Conservation (phyloP, 768 basidiomycete species). For the Mycena olivaceomarginata region DNA sequence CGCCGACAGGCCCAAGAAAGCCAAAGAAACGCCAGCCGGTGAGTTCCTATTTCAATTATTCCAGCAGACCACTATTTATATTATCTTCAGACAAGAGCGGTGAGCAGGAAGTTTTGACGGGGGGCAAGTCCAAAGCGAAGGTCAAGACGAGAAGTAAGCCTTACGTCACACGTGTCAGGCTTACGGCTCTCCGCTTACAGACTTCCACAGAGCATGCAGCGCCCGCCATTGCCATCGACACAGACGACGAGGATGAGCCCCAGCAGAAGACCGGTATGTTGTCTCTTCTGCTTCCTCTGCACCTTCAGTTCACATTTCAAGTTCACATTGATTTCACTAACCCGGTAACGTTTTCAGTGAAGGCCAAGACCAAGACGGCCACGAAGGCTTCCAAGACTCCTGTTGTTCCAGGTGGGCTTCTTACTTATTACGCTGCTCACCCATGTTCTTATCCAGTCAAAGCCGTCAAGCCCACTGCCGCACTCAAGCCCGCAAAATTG, state of each 20-base stretch:
- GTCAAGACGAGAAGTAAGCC: too few species aligned
- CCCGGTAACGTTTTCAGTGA: background rate
- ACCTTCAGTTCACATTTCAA: background rate
- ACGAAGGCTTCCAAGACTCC: background rate
- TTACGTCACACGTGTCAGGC: too few species aligned
- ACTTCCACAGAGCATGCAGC: too few species aligned
- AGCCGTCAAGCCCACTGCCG: background rate
- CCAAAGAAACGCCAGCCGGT: background rate
- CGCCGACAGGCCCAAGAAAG: constrained; percentile 1
- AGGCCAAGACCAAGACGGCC: background rate
- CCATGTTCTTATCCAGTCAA: too few species aligned
- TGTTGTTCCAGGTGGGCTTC: background rate
- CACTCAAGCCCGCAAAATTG: background rate
- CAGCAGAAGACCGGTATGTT: background rate
- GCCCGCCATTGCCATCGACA: too few species aligned
- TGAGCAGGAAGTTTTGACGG: background rate
- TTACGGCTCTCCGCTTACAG: too few species aligned
- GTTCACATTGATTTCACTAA: background rate
- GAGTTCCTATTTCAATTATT: background rate
- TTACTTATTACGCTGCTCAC: too few species aligned
- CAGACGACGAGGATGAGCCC: background rate
- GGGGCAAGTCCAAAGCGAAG: too few species aligned
- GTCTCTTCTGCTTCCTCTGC: background rate
- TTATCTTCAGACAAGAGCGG: background rate
- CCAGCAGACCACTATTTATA: background rate